Percentiles rank a stretch among this genome's conserved stretches.
Evolutionary conservation across 2,329 filamentous ascomycete species (phyloP).

Genomic region (Zalaria obscura): DNA sequence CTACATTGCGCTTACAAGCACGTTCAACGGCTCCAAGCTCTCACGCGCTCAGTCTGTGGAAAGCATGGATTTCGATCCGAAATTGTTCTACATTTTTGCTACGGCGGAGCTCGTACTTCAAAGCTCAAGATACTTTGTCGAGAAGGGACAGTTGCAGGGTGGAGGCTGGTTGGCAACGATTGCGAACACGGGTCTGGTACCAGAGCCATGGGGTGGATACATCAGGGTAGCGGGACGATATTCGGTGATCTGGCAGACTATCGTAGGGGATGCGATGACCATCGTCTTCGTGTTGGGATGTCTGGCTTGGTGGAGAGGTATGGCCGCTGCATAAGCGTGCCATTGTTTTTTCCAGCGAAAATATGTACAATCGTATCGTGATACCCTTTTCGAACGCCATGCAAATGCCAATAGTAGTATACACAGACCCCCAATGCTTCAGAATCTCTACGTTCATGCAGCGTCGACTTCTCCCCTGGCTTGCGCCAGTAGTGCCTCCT

Average conservation of each 20-base stretch:
- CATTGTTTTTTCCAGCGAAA: background rate
- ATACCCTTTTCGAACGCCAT: conserved; percentile 1
- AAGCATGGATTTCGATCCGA: conserved; percentile 27
- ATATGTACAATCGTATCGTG: background rate
- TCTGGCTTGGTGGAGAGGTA: conserved; percentile 33
- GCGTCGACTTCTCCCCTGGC: conserved; percentile 34
- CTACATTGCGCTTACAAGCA: conserved; percentile 54
- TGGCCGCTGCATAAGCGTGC: conserved; percentile 5
- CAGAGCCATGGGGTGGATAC: conserved; percentile 48
- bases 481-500: conserved; percentile 43
- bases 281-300: conserved; percentile 62
- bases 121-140: conserved; percentile 55
- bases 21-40: conserved; percentile 52
- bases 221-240: conserved; percentile 50
- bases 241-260: conserved; percentile 55
- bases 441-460: conserved; percentile 2
- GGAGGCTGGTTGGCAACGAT: conserved; percentile 50
- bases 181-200: conserved; percentile 44
- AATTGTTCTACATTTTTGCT: conserved; percentile 70
- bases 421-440: background rate
- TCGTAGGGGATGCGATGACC: conserved; percentile 59
- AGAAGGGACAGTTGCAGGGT: conserved; percentile 44
- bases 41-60: conserved; percentile 31
- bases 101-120: conserved; percentile 62
- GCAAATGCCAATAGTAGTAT: conserved; percentile 2